Conservation (phyloP, 139 green algal species). For the Tetraselmis chui region DNA sequence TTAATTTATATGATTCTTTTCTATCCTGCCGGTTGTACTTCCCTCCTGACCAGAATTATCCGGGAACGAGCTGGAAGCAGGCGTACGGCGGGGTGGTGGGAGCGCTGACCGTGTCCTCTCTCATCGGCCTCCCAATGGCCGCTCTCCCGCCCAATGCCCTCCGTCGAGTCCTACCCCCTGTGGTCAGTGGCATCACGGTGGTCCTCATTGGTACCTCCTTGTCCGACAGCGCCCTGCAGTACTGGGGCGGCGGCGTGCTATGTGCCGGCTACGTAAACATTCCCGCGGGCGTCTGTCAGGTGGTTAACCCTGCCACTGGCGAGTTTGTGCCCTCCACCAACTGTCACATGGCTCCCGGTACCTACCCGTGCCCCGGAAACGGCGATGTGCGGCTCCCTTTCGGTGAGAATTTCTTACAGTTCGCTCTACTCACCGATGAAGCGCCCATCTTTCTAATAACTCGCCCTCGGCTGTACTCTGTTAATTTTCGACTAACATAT, state of each 20-base stretch:
- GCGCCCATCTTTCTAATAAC: no score
- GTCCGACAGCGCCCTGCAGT: slow-evolving; percentile 7
- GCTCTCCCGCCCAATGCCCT: not conserved
- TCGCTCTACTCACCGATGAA: no score
- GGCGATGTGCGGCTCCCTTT: slow-evolving; percentile 56
- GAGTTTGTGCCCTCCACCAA: slow-evolving; percentile 16
- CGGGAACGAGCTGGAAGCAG: not conserved
- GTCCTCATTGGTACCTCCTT: not conserved
- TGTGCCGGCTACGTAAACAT: slow-evolving; percentile 50
- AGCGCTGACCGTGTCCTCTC: not conserved
- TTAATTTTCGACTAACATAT: no score
- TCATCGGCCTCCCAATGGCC: not conserved
- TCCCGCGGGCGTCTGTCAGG: slow-evolving; percentile 7
- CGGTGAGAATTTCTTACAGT: no score
- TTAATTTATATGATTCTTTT: no score
- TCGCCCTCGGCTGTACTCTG: no score
- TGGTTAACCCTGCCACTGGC: not conserved
- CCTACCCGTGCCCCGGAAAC: slow-evolving; percentile 34
- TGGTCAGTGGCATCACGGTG: not conserved
- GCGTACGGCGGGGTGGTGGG: not conserved
- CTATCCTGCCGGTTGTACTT: no score
- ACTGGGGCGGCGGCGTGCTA: slow-evolving; percentile 70
- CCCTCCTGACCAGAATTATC: not conserved
- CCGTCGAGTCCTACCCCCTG: not conserved
- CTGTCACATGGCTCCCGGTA: slow-evolving; percentile 16